phyloP scores from a whole-genome alignment of 1,139 yeast species.

The Zygoascus meyerae region DNA sequence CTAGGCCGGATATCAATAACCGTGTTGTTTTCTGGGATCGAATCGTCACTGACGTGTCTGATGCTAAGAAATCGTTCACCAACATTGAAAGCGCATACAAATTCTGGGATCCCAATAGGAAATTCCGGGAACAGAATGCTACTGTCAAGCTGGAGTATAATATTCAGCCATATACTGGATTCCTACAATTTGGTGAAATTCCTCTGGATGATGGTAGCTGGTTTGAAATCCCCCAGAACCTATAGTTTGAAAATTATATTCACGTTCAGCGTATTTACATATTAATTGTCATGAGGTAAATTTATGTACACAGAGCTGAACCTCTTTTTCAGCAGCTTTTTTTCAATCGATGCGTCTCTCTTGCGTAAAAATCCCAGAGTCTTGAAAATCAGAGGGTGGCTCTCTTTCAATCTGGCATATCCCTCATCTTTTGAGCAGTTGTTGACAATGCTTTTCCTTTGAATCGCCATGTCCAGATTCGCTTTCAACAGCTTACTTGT shows the following conservation, averaged over 20 bases:
- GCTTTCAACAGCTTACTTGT: slow-evolving; percentile 9
- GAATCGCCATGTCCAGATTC: slow-evolving; percentile 2
- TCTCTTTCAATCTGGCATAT: too few relatives aligned
- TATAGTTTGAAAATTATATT: not conserved
- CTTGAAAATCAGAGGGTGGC: too few relatives aligned
- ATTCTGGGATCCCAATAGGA: slow-evolving; percentile 78
- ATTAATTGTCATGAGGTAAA: too few relatives aligned
- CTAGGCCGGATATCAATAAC: slow-evolving; percentile 41
- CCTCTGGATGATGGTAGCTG: slow-evolving; percentile 31
- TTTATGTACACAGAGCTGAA: too few relatives aligned
- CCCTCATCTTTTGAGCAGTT: too few relatives aligned
- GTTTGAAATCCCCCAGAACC: slow-evolving; percentile 25
- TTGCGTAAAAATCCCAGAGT: too few relatives aligned
- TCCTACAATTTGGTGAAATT: slow-evolving; percentile 58
- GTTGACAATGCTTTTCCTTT: not conserved
- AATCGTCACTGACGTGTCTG: slow-evolving; percentile 54
- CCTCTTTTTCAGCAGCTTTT: too few relatives aligned
- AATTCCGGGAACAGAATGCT: slow-evolving; percentile 62
- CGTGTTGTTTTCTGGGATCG: slow-evolving; percentile 88
- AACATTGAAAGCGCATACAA: slow-evolving; percentile 68
- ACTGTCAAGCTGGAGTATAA: slow-evolving; percentile 78
- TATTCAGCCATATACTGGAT: slow-evolving; percentile 86
- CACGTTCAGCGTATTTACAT: too few relatives aligned
- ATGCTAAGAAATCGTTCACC: slow-evolving; percentile 50
- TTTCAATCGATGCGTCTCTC: too few relatives aligned